Conservation (phyloP, 805 yeast species). For the Candida pseudoglaebosa region DNA sequence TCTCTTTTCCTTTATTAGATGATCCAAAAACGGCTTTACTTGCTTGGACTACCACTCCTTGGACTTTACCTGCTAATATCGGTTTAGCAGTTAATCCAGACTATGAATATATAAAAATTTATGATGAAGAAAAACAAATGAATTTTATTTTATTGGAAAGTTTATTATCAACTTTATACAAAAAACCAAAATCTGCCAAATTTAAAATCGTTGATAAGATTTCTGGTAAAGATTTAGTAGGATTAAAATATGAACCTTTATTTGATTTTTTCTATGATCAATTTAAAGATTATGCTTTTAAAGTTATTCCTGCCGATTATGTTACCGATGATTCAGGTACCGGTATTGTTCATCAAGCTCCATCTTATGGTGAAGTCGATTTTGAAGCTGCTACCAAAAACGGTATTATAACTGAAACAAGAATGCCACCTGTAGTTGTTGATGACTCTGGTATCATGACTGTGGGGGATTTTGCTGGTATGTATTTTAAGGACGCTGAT, state of each 20-base stretch:
- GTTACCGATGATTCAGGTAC: constrained; percentile 96
- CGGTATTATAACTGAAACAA: constrained; percentile 68
- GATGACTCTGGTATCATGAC: constrained; percentile 92
- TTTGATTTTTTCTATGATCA: constrained; percentile 76
- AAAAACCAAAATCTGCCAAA: constrained; percentile 90
- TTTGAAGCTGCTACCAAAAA: constrained; percentile 71
- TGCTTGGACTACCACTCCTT: constrained; percentile 99
- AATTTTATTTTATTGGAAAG: constrained; percentile 82
- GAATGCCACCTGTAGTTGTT: constrained; percentile 86
- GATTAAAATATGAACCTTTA: constrained; percentile 75
- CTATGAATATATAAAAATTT: constrained; percentile 87
- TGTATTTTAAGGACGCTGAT: constrained; percentile 95
- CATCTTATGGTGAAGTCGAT: constrained; percentile 99
- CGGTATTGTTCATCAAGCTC: constrained; percentile 98
- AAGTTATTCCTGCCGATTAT: constrained; percentile 75
- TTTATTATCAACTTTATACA: constrained; percentile 79
- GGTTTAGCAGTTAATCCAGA: constrained; percentile 89
- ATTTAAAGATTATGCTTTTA: constrained; percentile 75
- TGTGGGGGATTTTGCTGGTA: constrained; percentile 72
- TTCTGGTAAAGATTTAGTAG: constrained; percentile 76
- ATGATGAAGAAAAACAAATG: constrained; percentile 79
- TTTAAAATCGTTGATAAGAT: constrained; percentile 77
- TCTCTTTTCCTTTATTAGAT: constrained; percentile 77
- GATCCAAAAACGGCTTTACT: constrained; percentile 82
- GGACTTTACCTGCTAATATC: constrained; percentile 96